A percentile compares a stretch with the other conserved stretches of the same genome.
Conservation (phyloP, 2,329 filamentous ascomycete species). For the Botrytis tulipae region DNA sequence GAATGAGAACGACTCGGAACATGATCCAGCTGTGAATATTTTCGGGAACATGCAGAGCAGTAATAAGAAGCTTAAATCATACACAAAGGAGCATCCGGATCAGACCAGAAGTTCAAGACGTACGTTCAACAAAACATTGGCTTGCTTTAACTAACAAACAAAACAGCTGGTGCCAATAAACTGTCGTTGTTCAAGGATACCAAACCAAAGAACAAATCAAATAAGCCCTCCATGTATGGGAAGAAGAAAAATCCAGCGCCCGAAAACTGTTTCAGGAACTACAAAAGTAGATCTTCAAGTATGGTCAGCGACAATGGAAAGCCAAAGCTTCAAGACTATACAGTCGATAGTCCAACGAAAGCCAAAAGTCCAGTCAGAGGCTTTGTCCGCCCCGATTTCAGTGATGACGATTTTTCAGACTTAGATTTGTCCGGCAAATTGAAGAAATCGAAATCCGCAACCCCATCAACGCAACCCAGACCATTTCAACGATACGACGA, state of each 20-base stretch:
- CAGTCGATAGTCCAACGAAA: not conserved
- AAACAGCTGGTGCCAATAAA: slow-evolving; percentile 12
- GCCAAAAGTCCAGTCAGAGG: slow-evolving; percentile 2
- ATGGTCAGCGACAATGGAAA: slow-evolving; percentile 10
- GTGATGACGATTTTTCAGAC: slow-evolving; percentile 8
- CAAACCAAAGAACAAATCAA: not conserved
- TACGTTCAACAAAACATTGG: not conserved
- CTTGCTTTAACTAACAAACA: slow-evolving; percentile 8
- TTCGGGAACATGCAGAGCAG: slow-evolving; percentile 25
- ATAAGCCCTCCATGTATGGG: not conserved
- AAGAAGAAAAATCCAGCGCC: slow-evolving; percentile 17
- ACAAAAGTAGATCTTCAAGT: slow-evolving; percentile 16
- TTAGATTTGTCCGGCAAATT: not conserved
- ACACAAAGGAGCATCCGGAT: not conserved
- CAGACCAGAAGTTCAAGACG: slow-evolving; percentile 1
- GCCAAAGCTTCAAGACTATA: not conserved
- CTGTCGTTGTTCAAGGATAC: not conserved
- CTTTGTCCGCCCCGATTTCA: slow-evolving; percentile 1
- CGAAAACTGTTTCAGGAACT: not conserved
- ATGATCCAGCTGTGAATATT: slow-evolving; percentile 25
- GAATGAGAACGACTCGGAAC: slow-evolving; percentile 11
- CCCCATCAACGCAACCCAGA: not conserved
- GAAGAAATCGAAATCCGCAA: not conserved
- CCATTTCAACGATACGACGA: slow-evolving; percentile 12
- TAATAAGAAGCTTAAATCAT: slow-evolving; percentile 18